Evolutionary conservation across 768 basidiomycete species (phyloP), one percentile per base, ranked within the genome.

Genomic region (Leccinum aurantiacum): DNA sequence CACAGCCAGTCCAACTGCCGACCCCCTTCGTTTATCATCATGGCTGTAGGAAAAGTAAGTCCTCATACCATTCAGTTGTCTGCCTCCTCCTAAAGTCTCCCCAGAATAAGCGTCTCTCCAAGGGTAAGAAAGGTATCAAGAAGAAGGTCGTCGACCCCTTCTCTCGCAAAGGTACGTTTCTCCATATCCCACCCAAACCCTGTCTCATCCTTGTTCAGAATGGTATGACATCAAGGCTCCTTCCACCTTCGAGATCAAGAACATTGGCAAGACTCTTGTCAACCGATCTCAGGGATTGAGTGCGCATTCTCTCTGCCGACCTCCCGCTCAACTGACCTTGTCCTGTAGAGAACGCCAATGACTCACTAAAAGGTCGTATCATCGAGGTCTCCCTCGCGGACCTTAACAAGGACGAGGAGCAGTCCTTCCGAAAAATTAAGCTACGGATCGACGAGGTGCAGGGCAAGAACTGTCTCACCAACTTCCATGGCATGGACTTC

Each of bases 401-500:
- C 77, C 88, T 99, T 62, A 95, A 94, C 87, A 97, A 97, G 82
- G 97, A 99, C 74, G 97, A 98, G 82, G 97, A 99, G 75, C 95
- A 98, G 74, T 88, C 93, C 58, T 99, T 95, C 93, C 89, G 97
- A 75, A 98, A 99, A 86, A 95, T 99, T 77, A 95, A 95, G 82
- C 88, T 99, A 77, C 92, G 95, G 73, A 85, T 98, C 72, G 95
- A 98, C 75, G 93, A 95, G 72, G 83, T 93, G 61, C 90, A 97
- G 80, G 97, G 97, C 81, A 96, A 95, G 84, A 97, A 94, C 84
- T 97, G 95, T 84, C 85, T 98, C 58, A 98, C 97, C 76, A 96
- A 95, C 80, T 99, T 99, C 92, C 91, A 96, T 79, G 97, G 97
- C 76, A 98, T 99, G 96, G 93, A 96, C 82, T 98, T 99, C 82